phyloP scores from a whole-genome alignment of 2,329 filamentous ascomycete genomes.

The Beauveria scarabaeidicola region DNA sequence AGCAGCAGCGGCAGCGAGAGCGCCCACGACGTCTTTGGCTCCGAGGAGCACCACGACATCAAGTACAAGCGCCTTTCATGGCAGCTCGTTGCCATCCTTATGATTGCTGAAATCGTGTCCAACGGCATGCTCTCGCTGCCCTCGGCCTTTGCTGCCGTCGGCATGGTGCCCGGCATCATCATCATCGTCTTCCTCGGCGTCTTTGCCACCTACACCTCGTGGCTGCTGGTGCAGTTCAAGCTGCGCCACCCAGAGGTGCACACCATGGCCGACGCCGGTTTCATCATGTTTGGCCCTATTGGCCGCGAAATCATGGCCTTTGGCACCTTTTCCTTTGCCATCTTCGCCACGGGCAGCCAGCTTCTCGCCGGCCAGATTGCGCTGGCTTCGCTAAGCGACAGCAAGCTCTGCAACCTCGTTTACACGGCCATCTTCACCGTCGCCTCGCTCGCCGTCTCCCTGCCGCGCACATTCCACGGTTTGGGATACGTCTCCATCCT shows the following conservation, averaged over 20 bases:
- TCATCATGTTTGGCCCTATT: slow-evolving; percentile 42
- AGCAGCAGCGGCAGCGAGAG: not conserved
- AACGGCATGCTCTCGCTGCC: slow-evolving; percentile 47
- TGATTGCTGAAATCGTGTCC: slow-evolving; percentile 48
- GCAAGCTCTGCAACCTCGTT: slow-evolving; percentile 39
- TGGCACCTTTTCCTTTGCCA: slow-evolving; percentile 43
- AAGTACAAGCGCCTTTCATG: slow-evolving; percentile 46
- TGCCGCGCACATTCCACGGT: slow-evolving; percentile 41
- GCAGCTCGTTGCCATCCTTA: slow-evolving; percentile 42
- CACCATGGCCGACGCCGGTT: slow-evolving; percentile 48
- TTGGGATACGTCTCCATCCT: slow-evolving; percentile 38
- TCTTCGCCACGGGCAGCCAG: slow-evolving; percentile 42
- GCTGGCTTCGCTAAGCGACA: slow-evolving; percentile 34
- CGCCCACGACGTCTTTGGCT: slow-evolving; percentile 20
- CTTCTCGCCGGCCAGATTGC: slow-evolving; percentile 43
- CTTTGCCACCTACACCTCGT: slow-evolving; percentile 43
- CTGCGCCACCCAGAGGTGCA: slow-evolving; percentile 45
- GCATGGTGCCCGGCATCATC: slow-evolving; percentile 42
- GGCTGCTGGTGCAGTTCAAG: slow-evolving; percentile 44
- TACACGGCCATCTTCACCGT: slow-evolving; percentile 43
- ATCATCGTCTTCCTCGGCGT: slow-evolving; percentile 41
- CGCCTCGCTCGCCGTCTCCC: slow-evolving; percentile 35
- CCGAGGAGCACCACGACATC: slow-evolving; percentile 26
- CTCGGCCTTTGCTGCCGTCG: slow-evolving; percentile 41
- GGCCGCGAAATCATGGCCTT: slow-evolving; percentile 41